Evolutionary conservation across 2,329 filamentous ascomycete species (phyloP), one percentile per base, ranked within the genome.

Genomic region (Hypoxylon sp.): DNA sequence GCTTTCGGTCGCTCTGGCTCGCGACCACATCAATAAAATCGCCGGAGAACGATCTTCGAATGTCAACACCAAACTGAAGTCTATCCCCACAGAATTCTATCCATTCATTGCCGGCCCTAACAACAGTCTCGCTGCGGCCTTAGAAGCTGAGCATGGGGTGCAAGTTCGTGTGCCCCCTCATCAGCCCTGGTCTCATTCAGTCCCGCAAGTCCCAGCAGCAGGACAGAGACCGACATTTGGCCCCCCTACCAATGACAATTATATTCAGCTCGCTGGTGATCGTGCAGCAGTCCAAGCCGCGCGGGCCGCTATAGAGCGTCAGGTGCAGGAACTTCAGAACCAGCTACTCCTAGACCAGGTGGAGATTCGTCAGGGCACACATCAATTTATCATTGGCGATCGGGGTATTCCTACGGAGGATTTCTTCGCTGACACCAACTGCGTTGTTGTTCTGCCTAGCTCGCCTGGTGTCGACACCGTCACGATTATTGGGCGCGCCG

Each of bases 361-460:
- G 46, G 88, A 91, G 5, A 93, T 98, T 74, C 92, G 95, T 79
- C 91, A 91, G 69, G 94, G 93, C 53, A 90, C 94, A 57, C 96
- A 98, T 79, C 94, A 97, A 79, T 98, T 98, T 84, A 96, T 99
- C 77, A 90, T 97, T 70, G 95, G 95, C 57, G 90, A 95, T 69
- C 88, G 91, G 69, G 94, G 93, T 68, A 87, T 92, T 69, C 90
- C 93, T 17, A 85, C 93, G 35, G 90, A 98, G 64, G 90, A 97
- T 50, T 98, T 99, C 84, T 90, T 98, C 71, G 87, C 90, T 50
- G 90, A 97, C 76, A 98, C 96, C 64, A 95, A 95, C 70, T 99
- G 96, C 80, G 89, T 92, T 47, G 91, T 98, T 66, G 88, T 98
- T 63, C 82, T 98, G 50, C 95, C 94, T 6, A 86, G 86, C 26